Evolutionary conservation across 768 basidiomycete species (phyloP).

Genomic region (Tricholoma saponaceum): DNA sequence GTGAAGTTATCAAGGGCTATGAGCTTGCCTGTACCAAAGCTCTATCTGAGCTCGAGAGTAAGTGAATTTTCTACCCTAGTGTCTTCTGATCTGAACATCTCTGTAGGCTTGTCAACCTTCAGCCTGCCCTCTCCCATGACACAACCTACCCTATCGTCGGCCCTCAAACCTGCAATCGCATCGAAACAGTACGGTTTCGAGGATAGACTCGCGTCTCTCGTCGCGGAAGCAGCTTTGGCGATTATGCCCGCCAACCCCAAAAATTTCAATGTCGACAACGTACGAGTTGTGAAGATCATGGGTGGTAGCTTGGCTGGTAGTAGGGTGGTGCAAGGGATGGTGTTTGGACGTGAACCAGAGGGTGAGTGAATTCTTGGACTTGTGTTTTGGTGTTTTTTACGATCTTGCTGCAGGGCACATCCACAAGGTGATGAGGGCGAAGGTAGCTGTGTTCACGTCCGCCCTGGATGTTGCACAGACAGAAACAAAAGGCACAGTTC

Average conservation of each 20-base stretch:
- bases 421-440: constrained; percentile 80
- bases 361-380: constrained; percentile 39
- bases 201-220: constrained; percentile 73
- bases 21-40: constrained; percentile 87
- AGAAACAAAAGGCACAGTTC: constrained; percentile 97
- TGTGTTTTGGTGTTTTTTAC: not conserved
- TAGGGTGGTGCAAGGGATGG: constrained; percentile 95
- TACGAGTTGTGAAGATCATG: constrained; percentile 98
- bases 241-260: constrained; percentile 88
- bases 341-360: constrained; percentile 94
- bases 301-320: constrained; percentile 85
- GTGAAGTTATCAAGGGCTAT: constrained; percentile 92
- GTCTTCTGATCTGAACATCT: constrained; percentile 11
- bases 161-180: constrained; percentile 89
- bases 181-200: constrained; percentile 98
- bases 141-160: constrained; percentile 60
- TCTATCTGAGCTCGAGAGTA: constrained; percentile 86
- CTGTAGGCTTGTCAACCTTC: constrained; percentile 62
- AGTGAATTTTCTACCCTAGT: constrained; percentile 28
- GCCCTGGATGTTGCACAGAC: constrained; percentile 93
- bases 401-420: constrained; percentile 51
- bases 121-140: constrained; percentile 72
- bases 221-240: constrained; percentile 88
- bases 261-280: constrained; percentile 97
- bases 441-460: constrained; percentile 94